A percentile compares a stretch with the other conserved stretches of the same genome.
phyloP scores from a whole-genome alignment of 306 rosid genomes.

The Spatholobus suberectus region DNA sequence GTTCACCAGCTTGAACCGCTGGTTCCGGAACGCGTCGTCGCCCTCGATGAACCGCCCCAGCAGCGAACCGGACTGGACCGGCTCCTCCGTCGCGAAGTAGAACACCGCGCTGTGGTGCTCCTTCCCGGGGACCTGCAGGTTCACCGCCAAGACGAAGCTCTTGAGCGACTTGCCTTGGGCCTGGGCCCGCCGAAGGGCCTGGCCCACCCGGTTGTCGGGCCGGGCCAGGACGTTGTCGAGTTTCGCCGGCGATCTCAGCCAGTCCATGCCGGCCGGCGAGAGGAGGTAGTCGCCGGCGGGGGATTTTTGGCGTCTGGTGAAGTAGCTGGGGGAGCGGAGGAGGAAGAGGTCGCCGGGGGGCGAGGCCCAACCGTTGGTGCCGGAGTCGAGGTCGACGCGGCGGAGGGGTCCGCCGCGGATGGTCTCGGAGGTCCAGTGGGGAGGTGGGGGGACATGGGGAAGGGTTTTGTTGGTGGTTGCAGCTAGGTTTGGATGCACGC shows the following conservation, averaged over 20 bases:
- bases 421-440: conserved; percentile 67
- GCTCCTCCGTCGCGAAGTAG: conserved; percentile 79
- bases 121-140: conserved; percentile 88
- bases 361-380: conserved; percentile 92
- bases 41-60: conserved; percentile 76
- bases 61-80: conserved; percentile 70
- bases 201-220: conserved; percentile 69
- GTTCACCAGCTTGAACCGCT: conserved; percentile 89
- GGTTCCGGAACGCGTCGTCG: conserved; percentile 76
- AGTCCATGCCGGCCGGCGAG: conserved; percentile 79
- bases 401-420: conserved; percentile 75
- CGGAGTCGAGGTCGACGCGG: conserved; percentile 69
- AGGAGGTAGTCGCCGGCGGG: conserved; percentile 83
- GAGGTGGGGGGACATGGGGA: conserved; percentile 56
- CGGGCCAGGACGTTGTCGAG: conserved; percentile 88
- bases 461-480: too few relatives aligned
- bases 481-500: background rate
- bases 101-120: conserved; percentile 91
- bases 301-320: conserved; percentile 58
- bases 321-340: conserved; percentile 68
- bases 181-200: conserved; percentile 65
- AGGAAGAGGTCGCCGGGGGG: conserved; percentile 86
- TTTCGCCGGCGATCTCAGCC: conserved; percentile 77
- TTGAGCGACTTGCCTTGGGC: conserved; percentile 61
- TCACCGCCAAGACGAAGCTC: conserved; percentile 83